Base-by-base conservation (phyloP, 495 filamentous ascomycete genomes). In the Aspergillus asperescens region DNA sequence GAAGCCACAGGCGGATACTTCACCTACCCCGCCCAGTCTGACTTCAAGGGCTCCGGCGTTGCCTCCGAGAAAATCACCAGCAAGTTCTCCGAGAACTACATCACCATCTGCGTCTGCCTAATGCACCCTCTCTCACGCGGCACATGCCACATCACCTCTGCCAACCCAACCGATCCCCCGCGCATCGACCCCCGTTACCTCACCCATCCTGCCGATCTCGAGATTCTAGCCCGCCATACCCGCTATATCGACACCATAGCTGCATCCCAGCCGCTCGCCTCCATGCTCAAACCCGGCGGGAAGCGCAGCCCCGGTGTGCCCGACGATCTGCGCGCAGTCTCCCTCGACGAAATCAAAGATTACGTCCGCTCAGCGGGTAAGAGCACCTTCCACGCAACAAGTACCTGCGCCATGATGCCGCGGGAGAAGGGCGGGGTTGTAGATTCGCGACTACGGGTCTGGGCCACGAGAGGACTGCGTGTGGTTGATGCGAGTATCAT, bases 361-460 rank as follows among this genome's bases (percentile, higher is more conserved):
- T 6, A 32, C 6, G 29, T 50, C 15, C 25, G 35, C 7, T 19
- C 29, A 0, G 2, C 23, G 2, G 53, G 19, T 0, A 4, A 7
- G 2, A 27, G 38, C 1, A 55, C 64, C 40, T 69, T 60, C 32
- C 77, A 80, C 45, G 59, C 70, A 0, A 58, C 64, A 15, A 74
- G 80, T 16, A 82, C 80, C 0, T 72, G 74, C 7, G 73, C 78
- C 1, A 81, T 83, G 81, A 56, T 83, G 56, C 79, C 79, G 20
- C 61, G 64, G 15, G 72, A 76, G 38, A 64, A 76, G 6, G 80
- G 79, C 3, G 81, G 80, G 1, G 76, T 78, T 12, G 68, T 71
- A 1, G 64, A 74, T 48, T 23, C 58, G 6, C 46, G 67, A 16
- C 57, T 82, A 39, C 62, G 55, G 42, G 76, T 81, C 0, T 77